Evolutionary conservation across 2,329 filamentous ascomycete genomes (phyloP).

Genomic region (Graphilbum sp.): DNA sequence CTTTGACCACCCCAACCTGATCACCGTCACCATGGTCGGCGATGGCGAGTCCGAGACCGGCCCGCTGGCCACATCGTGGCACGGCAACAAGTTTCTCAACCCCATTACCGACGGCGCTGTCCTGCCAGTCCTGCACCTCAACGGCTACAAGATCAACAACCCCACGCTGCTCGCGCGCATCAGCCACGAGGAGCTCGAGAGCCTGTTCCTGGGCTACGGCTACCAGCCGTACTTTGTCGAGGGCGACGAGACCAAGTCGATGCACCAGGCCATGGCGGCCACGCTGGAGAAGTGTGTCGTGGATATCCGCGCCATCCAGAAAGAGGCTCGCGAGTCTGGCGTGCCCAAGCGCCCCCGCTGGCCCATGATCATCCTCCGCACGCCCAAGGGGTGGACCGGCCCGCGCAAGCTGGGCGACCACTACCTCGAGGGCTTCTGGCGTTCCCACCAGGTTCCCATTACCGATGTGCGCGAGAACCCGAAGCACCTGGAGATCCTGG

Average conservation of each 20-base stretch:
- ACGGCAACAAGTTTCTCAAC: constrained; percentile 70
- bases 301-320: constrained; percentile 54
- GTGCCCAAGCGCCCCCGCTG: constrained; percentile 55
- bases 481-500: constrained; percentile 49
- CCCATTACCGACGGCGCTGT: constrained; percentile 65
- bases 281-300: constrained; percentile 57
- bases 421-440: constrained; percentile 62
- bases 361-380: constrained; percentile 67
- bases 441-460: constrained; percentile 63
- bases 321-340: constrained; percentile 52
- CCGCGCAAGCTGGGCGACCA: constrained; percentile 56
- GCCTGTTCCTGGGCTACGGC: constrained; percentile 57
- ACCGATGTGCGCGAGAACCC: constrained; percentile 50
- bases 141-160: constrained; percentile 78
- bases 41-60: constrained; percentile 73
- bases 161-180: constrained; percentile 59
- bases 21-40: constrained; percentile 62
- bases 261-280: constrained; percentile 71
- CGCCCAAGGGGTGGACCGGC: constrained; percentile 66
- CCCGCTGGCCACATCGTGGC: constrained; percentile 64
- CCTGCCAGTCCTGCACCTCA: constrained; percentile 60
- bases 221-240: constrained; percentile 72
- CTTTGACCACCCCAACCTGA: constrained; percentile 58
- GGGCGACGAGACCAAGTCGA: constrained; percentile 53
- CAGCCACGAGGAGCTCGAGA: constrained; percentile 53